Conservation (phyloP, 31 red algal genomes). For the Endocladia muricata region DNA sequence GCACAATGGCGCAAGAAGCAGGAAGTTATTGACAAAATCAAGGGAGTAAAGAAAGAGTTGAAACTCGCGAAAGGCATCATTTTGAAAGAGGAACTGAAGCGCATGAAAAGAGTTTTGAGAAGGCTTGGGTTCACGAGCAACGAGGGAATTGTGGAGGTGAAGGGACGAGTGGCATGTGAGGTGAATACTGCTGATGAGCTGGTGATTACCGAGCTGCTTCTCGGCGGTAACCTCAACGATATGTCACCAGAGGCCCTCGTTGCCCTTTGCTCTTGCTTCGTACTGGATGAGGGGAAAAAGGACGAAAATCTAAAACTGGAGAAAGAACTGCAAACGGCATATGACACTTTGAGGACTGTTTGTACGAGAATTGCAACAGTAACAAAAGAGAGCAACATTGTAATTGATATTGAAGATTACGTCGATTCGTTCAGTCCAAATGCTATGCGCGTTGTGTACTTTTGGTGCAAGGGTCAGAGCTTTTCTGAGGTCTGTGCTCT, state of each 20-base stretch:
- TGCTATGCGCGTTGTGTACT: conserved; percentile 86
- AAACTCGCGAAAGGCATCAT: conserved; percentile 80
- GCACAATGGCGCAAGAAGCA: conserved; percentile 55
- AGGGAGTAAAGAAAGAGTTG: conserved; percentile 61
- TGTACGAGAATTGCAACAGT: conserved; percentile 60
- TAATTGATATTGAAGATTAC: conserved; percentile 78
- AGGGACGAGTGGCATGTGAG: conserved; percentile 95
- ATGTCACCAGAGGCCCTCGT: conserved; percentile 74
- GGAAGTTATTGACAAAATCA: conserved; percentile 62
- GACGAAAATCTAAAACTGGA: conserved; percentile 72
- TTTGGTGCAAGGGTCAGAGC: conserved; percentile 86
- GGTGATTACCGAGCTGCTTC: conserved; percentile 92
- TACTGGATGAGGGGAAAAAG: conserved; percentile 89
- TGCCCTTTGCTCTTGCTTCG: conserved; percentile 93
- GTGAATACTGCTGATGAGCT: conserved; percentile 97
- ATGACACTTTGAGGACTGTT: conserved; percentile 60
- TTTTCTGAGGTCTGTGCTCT: conserved; percentile 79
- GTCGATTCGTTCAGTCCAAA: conserved; percentile 82
- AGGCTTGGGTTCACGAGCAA: conserved; percentile 88
- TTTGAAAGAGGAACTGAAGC: conserved; percentile 84
- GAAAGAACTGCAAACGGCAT: conserved; percentile 54
- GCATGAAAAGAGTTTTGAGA: conserved; percentile 91
- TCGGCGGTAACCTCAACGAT: conserved; percentile 84
- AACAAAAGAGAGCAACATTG: conserved; percentile 83
- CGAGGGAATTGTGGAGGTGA: conserved; percentile 85